Evolutionary conservation across 164 flowering plant species (phyloP).

Genomic region (Cinnamomum chago): DNA sequence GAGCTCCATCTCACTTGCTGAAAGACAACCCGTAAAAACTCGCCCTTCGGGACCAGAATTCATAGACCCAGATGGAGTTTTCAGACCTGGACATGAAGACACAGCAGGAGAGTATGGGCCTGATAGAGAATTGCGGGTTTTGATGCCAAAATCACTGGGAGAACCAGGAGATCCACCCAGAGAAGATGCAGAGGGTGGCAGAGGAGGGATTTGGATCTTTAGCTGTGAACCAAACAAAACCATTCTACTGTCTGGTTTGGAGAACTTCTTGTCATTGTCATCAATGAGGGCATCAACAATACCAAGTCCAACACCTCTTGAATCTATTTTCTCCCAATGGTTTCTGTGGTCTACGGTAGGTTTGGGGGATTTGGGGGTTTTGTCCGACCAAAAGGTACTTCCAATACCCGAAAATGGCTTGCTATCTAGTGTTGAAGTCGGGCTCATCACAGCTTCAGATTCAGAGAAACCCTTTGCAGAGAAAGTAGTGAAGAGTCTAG

Average conservation of each 20-base stretch:
- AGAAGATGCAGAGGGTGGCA: conserved; percentile 30
- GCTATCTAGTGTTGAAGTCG: conserved; percentile 72
- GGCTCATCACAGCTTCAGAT: conserved; percentile 58
- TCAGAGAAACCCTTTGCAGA: conserved; percentile 38
- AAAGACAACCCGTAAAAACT: conserved; percentile 38
- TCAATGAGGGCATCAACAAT: conserved; percentile 57
- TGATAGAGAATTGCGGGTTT: conserved; percentile 34
- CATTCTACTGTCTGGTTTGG: conserved; percentile 41
- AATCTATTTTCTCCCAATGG: conserved; percentile 38
- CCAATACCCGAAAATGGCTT: conserved; percentile 45
- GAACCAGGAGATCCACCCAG: conserved; percentile 35
- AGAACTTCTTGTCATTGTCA: conserved; percentile 22
- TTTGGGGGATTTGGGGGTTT: conserved; percentile 21
- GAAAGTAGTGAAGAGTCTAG: conserved; percentile 49
- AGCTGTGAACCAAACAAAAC: conserved; percentile 73
- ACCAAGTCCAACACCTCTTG: conserved; percentile 58
- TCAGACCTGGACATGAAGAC: conserved; percentile 10
- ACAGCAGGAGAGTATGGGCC: conserved; percentile 27
- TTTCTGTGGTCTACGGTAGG: conserved; percentile 22
- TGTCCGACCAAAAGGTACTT: conserved; percentile 40
- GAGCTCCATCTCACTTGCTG: conserved; percentile 60
- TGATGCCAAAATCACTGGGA: conserved; percentile 47
- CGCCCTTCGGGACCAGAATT: conserved; percentile 28
- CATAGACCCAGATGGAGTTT: conserved; percentile 30
- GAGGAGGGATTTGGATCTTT: conserved; percentile 61